Evolutionary conservation across 73 alveolate genomes (phyloP), one percentile per base, ranked within the genome.

Genomic region (Paramecium bursaria): DNA sequence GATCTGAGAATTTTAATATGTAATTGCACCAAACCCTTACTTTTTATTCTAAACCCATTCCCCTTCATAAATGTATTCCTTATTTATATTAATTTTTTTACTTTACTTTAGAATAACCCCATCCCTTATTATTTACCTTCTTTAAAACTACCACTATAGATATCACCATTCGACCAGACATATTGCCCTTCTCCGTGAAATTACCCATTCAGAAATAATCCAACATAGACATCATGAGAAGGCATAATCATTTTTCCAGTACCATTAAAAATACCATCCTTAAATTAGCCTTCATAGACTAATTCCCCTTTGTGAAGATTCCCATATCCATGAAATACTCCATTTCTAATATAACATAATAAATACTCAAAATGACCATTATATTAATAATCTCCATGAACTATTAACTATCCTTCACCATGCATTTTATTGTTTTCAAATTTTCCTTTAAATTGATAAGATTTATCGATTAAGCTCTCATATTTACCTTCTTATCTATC

Each of bases 231-330:
- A 42, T 53, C 76, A 11, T 61, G 42, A 9, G 50, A 53, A 1
- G 75, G 74, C 14, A 61, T 42, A 30, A 61, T 79, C 26, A 53
- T 35, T 53, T 79, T 79, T 15, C 89, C 89, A 30, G 76, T 79
- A 9, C 89, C 89, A 19, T 61, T 39, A 53, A 53, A 53, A 47
- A 15, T 21, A 39, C 76, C 42, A 53, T 52, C 46, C 25, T 79
- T 39, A 55, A 79, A 79, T 82, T 73, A 61, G 17, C 89, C 89
- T 55, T 79, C 89, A 79, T 79, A 79, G 1, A 79, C 46, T 42
- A n/a, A 39, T 39, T 79, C 74, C 2, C 54, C 54, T 2, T 79
- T 50, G 15, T 53, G 27, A 21, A 79, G 54, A 53, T 48, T 79
- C 4, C 89, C 89, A 42, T 79, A 79, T 0, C 89, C 89, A 54